Percentiles rank a stretch among this genome's conserved stretches.
Conservation (phyloP, 179 eudicot genomes). For the Amaranthus tricolor region DNA sequence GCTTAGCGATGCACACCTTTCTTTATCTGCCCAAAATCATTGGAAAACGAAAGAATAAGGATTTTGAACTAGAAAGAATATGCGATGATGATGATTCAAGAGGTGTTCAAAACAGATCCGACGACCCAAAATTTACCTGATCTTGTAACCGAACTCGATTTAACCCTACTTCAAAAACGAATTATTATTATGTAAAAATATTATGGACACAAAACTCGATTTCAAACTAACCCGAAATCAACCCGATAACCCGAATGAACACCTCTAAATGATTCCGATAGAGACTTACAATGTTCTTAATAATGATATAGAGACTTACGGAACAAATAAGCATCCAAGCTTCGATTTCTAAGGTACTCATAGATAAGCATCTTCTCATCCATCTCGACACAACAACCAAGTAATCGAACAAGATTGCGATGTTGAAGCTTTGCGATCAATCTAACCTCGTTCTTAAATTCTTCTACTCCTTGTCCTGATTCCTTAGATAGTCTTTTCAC, state of each 20-base stretch:
- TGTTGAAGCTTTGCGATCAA: conserved; percentile 52
- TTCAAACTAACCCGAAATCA: no score
- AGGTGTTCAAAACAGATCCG: no score
- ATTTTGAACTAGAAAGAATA: not conserved
- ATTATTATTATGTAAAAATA: no score
- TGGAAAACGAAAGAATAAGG: not conserved
- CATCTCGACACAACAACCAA: conserved; percentile 50
- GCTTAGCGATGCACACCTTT: conserved; percentile 22
- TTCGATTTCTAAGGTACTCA: conserved; percentile 40
- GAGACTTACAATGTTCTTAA: not conserved
- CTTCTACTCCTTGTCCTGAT: conserved; percentile 50
- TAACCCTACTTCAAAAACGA: no score
- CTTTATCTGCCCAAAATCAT: conserved; percentile 28
- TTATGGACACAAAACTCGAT: no score
- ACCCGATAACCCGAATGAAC: no score
- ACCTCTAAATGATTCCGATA: no score
- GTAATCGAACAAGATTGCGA: conserved; percentile 49
- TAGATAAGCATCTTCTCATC: conserved; percentile 52
- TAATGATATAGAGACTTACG: conserved; percentile 28
- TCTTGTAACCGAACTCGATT: no score
- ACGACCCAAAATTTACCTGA: no score
- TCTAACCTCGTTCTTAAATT: conserved; percentile 48
- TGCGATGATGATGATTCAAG: not conserved
- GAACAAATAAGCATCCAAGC: conserved; percentile 41
- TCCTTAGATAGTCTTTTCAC: conserved; percentile 49